Percentiles rank a stretch among this genome's conserved stretches.
Conservation (phyloP, 176 grass and related monocot genomes). For the Carex scoparia region DNA sequence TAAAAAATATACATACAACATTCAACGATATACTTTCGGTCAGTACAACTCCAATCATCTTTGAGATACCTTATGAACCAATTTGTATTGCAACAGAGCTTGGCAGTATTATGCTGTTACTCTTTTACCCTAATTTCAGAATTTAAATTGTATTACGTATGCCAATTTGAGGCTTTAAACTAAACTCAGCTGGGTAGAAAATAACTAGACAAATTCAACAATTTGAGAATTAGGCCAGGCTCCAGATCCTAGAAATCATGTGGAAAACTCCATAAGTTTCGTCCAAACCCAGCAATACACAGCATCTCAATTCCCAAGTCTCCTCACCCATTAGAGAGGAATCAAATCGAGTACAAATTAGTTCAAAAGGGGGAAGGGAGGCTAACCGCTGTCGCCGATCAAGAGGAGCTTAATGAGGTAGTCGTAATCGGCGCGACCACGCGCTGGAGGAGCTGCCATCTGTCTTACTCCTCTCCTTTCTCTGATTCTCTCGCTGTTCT, state of each 20-base stretch:
- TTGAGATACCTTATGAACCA: background rate
- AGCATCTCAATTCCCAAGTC: background rate
- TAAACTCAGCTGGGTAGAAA: background rate
- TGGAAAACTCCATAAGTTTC: background rate
- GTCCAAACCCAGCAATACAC: background rate
- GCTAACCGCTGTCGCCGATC: conserved; percentile 28
- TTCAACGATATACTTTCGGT: background rate
- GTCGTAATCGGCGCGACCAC: conserved; percentile 28
- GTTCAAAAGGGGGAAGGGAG: background rate
- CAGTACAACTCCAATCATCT: background rate
- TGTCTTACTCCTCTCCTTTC: background rate
- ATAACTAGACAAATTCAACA: background rate
- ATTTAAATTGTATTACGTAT: background rate
- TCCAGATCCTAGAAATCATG: background rate
- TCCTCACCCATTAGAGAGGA: background rate
- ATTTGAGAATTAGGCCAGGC: background rate
- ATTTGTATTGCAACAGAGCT: background rate
- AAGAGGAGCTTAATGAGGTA: conserved; percentile 29
- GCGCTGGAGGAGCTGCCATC: conserved; percentile 23
- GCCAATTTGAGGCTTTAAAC: background rate
- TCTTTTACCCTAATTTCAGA: background rate
- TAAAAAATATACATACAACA: background rate
- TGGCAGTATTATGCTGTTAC: background rate
- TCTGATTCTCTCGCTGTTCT: background rate
- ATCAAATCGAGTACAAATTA: background rate